These are phyloP conservation scores for Fusarium succisae DNA, from an alignment of 2,329 filamentous ascomycete genomes.

Conservation along the genomic window DNA sequence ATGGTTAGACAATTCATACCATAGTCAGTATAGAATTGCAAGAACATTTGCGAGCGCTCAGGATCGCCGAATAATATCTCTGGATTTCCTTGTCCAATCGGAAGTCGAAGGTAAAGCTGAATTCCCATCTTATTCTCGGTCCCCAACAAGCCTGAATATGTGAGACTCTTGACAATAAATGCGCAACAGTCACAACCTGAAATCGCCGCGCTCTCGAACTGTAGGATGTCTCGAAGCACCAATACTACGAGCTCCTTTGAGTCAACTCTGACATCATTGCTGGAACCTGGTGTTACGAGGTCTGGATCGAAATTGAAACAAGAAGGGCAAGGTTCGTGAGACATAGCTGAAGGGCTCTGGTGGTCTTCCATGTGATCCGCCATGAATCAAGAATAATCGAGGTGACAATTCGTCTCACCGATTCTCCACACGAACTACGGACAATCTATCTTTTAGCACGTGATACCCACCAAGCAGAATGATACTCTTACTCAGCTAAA, in stretches of 20 bases:
- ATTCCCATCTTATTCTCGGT: not conserved
- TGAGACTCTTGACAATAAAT: constrained; percentile 10
- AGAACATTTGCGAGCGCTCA: not conserved
- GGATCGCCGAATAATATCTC: constrained; percentile 12
- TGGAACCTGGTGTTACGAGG: not conserved
- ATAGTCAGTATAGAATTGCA: constrained; percentile 20
- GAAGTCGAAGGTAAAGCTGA: constrained; percentile 7
- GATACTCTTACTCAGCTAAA: not conserved
- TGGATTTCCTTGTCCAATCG: constrained; percentile 18
- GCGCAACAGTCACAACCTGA: constrained; percentile 16
- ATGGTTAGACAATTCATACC: not conserved
- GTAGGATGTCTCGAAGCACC: not conserved
- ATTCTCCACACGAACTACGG: not conserved
- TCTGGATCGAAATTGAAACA: constrained; percentile 17
- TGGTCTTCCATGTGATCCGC: not conserved
- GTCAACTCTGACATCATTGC: constrained; percentile 2
- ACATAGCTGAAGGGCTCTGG: not conserved
- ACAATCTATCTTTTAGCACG: not conserved
- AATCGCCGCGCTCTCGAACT: not conserved
- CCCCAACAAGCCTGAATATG: not conserved
- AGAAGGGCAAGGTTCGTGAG: not conserved
- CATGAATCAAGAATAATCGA: not conserved
- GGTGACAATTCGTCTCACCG: not conserved
- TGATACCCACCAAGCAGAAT: constrained; percentile 14
- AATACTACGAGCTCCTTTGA: not conserved